Evolutionary conservation across 441 rosid genomes (phyloP).

Genomic region (Croton setiger): DNA sequence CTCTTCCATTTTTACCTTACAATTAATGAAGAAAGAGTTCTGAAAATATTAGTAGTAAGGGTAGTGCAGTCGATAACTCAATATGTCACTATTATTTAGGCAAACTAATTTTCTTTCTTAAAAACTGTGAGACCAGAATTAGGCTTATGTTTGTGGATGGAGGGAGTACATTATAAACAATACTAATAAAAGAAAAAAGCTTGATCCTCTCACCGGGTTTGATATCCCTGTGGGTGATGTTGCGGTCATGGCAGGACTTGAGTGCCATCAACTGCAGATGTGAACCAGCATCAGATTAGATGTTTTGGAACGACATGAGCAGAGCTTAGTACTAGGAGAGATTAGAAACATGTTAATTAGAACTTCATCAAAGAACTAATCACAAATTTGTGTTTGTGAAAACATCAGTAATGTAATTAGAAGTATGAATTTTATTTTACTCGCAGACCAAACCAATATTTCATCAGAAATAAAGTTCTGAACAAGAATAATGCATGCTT

Average conservation of each 20-base stretch:
- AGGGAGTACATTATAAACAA: conserved; percentile 9
- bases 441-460: neutral
- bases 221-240: conserved; percentile 95
- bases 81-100: too few species aligned
- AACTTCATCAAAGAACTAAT: neutral
- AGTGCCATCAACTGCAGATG: conserved; percentile 71
- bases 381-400: neutral
- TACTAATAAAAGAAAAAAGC: conserved; percentile 3
- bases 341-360: neutral
- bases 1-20: too few species aligned
- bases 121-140: too few species aligned
- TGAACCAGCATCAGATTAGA: conserved; percentile 15
- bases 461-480: neutral
- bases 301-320: neutral
- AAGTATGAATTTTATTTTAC: neutral
- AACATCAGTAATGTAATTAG: neutral
- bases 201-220: conserved; percentile 78
- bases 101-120: too few species aligned
- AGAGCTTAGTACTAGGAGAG: neutral
- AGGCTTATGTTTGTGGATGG: too few species aligned
- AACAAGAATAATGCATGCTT: neutral
- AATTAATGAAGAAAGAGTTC: too few species aligned
- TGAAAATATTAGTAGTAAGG: too few species aligned
- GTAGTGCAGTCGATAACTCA: too few species aligned
- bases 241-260: conserved; percentile 94